Evolutionary conservation across 2,329 filamentous ascomycete genomes (phyloP).

Genomic region (Cercospora nicotianae): DNA sequence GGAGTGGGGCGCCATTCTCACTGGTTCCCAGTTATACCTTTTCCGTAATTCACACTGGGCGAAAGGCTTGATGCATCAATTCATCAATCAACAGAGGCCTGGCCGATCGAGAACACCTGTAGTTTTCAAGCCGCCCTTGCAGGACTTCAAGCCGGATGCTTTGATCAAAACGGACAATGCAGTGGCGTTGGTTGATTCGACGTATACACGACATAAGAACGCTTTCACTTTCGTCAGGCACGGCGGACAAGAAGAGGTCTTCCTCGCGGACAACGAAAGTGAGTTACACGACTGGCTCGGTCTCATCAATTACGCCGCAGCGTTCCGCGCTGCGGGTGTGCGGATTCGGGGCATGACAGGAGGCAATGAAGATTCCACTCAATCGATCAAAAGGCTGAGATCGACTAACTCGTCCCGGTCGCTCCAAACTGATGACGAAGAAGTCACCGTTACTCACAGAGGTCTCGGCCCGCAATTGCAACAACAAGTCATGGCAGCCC

Average conservation of each 20-base stretch:
- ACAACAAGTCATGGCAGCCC: constrained; percentile 78
- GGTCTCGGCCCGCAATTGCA: constrained; percentile 65
- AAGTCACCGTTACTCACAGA: constrained; percentile 63
- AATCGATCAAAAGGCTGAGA: constrained; percentile 70
- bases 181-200: constrained; percentile 80
- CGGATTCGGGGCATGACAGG: constrained; percentile 85
- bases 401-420: constrained; percentile 51
- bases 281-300: constrained; percentile 97
- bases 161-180: constrained; percentile 92
- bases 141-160: constrained; percentile 90
- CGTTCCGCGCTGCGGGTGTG: constrained; percentile 88
- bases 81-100: constrained; percentile 69
- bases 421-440: constrained; percentile 70
- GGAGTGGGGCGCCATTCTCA: constrained; percentile 96
- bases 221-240: constrained; percentile 89
- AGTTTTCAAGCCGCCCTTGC: constrained; percentile 84
- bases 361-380: constrained; percentile 73
- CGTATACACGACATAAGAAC: constrained; percentile 93
- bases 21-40: constrained; percentile 94
- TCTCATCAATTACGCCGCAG: constrained; percentile 93
- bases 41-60: constrained; percentile 93
- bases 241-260: constrained; percentile 82
- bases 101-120: constrained; percentile 74
- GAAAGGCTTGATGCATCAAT: constrained; percentile 84
- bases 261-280: constrained; percentile 83